These are phyloP conservation scores for Myxozyma melibiosi DNA, from an alignment of 805 yeast species.

Conservation along the genomic window DNA sequence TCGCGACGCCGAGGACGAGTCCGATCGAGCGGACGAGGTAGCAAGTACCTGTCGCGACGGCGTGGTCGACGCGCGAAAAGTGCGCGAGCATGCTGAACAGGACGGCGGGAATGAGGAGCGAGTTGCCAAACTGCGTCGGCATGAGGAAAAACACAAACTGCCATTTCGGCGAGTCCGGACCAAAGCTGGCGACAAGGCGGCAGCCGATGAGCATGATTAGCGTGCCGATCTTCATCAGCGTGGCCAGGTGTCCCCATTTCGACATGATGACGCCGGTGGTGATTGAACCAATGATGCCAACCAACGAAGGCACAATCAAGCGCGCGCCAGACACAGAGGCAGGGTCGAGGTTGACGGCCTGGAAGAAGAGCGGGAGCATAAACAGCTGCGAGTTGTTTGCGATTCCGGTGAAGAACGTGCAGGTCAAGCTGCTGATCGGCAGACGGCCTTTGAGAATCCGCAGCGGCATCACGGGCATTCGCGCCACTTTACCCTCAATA, in stretches of 20 bases:
- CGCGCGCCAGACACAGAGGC: slow-evolving; percentile 63
- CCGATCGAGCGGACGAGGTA: slow-evolving; percentile 87
- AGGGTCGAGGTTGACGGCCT: slow-evolving; percentile 54
- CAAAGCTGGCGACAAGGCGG: slow-evolving; percentile 40
- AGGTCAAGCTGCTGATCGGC: slow-evolving; percentile 61
- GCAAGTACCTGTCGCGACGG: slow-evolving; percentile 85
- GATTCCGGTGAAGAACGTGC: slow-evolving; percentile 74
- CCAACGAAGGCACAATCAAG: slow-evolving; percentile 58
- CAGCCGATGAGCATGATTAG: slow-evolving; percentile 53
- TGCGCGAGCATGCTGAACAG: slow-evolving; percentile 75
- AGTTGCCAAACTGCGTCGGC: slow-evolving; percentile 65
- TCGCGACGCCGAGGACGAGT: slow-evolving; percentile 77
- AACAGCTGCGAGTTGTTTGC: slow-evolving; percentile 57
- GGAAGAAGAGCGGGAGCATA: slow-evolving; percentile 70
- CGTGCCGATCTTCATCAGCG: slow-evolving; percentile 50
- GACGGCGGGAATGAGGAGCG: slow-evolving; percentile 69
- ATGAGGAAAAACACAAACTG: slow-evolving; percentile 51
- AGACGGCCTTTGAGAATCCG: slow-evolving; percentile 58
- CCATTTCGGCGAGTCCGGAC: slow-evolving; percentile 37
- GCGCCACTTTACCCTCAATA: slow-evolving; percentile 55
- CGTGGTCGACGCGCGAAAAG: slow-evolving; percentile 68
- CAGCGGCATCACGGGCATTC: slow-evolving; percentile 70
- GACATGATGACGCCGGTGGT: slow-evolving; percentile 68
- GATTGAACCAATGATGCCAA: slow-evolving; percentile 67
- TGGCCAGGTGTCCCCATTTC: slow-evolving; percentile 64